Percentiles rank a stretch among this genome's conserved stretches.
phyloP scores from a whole-genome alignment of 768 basidiomycete genomes.

The Amanita brunnescens region DNA sequence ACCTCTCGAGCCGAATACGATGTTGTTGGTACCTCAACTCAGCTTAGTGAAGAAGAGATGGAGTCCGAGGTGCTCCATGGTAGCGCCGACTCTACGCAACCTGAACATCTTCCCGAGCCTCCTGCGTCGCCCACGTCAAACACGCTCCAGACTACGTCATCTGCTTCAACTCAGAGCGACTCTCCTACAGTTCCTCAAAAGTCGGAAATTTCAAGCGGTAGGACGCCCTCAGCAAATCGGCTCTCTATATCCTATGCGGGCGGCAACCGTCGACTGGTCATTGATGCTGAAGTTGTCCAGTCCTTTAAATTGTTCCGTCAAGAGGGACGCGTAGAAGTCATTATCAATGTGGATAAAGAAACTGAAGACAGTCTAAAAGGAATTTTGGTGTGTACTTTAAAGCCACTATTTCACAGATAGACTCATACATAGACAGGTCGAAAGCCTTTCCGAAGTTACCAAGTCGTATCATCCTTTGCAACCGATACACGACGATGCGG shows the following conservation, averaged over 20 bases:
- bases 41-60: constrained; percentile 10
- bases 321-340: constrained; percentile 81
- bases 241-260: constrained; percentile 95
- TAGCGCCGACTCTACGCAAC: constrained; percentile 15
- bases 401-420: constrained; percentile 6
- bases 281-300: constrained; percentile 84
- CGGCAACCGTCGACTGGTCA: constrained; percentile 75
- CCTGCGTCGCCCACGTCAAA: constrained; percentile 50
- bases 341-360: constrained; percentile 50
- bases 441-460: constrained; percentile 61
- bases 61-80: constrained; percentile 8
- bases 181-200: constrained; percentile 28
- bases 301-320: constrained; percentile 70
- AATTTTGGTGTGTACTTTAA: constrained; percentile 50
- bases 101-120: constrained; percentile 50
- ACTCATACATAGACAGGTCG: constrained; percentile 41
- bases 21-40: constrained; percentile 1
- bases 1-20: constrained; percentile 6
- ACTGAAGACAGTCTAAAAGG: constrained; percentile 56
- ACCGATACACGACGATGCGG: constrained; percentile 29
- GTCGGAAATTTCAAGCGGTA: constrained; percentile 28
- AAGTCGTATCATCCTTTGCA: constrained; percentile 63
- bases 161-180: constrained; percentile 40
- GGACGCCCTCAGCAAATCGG: constrained; percentile 66
- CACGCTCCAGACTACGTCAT: constrained; percentile 32